phyloP scores from a whole-genome alignment of 2,329 filamentous ascomycete species.

The Ophiostoma sp. region DNA sequence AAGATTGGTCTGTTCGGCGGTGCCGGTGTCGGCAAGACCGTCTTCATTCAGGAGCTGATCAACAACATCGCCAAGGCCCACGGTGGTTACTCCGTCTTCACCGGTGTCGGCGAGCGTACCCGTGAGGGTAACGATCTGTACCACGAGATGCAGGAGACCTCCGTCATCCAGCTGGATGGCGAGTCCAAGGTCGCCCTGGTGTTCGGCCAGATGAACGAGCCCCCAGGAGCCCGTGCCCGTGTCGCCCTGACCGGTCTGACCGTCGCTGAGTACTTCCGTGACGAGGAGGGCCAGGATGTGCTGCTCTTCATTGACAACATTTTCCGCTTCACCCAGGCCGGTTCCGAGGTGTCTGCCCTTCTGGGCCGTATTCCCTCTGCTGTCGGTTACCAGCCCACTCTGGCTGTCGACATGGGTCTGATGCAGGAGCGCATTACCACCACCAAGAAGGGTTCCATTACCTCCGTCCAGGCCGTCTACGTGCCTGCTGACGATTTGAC shows the following conservation, averaged over 20 bases:
- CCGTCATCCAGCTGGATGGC: slow-evolving; percentile 98
- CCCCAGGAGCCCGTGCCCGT: slow-evolving; percentile 98
- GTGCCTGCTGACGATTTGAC: slow-evolving; percentile 99
- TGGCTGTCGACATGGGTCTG: slow-evolving; percentile 96
- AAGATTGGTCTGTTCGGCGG: slow-evolving; percentile 99
- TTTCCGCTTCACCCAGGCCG: slow-evolving; percentile 99
- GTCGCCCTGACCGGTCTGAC: slow-evolving; percentile 90
- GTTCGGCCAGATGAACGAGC: slow-evolving; percentile 99
- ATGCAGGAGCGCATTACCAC: slow-evolving; percentile 99
- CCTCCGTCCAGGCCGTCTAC: slow-evolving; percentile 99
- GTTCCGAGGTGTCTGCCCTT: slow-evolving; percentile 99
- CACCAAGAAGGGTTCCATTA: slow-evolving; percentile 99
- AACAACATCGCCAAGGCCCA: slow-evolving; percentile 99
- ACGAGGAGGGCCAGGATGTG: slow-evolving; percentile 81
- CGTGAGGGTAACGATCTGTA: slow-evolving; percentile 99
- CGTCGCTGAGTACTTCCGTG: slow-evolving; percentile 77
- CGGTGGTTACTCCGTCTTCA: slow-evolving; percentile 99
- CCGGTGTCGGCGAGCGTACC: slow-evolving; percentile 99
- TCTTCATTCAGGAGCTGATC: slow-evolving; percentile 99
- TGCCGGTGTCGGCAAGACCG: slow-evolving; percentile 99
- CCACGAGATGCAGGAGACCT: slow-evolving; percentile 99
- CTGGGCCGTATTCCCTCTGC: slow-evolving; percentile 99
- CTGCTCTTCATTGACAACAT: slow-evolving; percentile 99
- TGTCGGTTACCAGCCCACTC: slow-evolving; percentile 99
- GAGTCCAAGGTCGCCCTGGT: slow-evolving; percentile 99